phyloP scores from a whole-genome alignment of 23 red algal genomes.

The Cyanidium caldarium region DNA sequence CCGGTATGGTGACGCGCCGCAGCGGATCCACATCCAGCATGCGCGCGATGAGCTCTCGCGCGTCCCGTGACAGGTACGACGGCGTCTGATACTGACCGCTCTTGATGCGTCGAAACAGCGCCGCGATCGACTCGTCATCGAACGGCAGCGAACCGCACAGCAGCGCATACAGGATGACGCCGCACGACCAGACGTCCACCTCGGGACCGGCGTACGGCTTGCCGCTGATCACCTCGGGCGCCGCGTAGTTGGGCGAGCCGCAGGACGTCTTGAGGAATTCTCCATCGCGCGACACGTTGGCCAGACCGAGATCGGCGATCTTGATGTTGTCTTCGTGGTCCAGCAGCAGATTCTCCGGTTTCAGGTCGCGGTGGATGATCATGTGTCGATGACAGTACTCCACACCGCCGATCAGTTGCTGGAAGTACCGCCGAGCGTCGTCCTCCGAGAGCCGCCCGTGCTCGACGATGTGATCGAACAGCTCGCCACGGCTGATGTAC shows the following conservation, averaged over 20 bases:
- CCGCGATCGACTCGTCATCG: slow-evolving; percentile 93
- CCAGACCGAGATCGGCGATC: slow-evolving; percentile 97
- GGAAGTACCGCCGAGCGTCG: slow-evolving; percentile 91
- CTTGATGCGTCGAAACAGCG: slow-evolving; percentile 88
- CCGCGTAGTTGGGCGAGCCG: slow-evolving; percentile 92
- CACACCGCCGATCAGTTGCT: slow-evolving; percentile 91
- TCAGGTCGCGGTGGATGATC: slow-evolving; percentile 92
- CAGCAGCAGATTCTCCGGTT: slow-evolving; percentile 88
- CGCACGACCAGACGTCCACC: slow-evolving; percentile 91
- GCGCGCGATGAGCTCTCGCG: slow-evolving; percentile 64
- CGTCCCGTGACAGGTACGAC: slow-evolving; percentile 55
- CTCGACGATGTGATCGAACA: slow-evolving; percentile 98
- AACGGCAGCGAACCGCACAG: slow-evolving; percentile 93
- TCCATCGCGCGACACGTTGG: slow-evolving; percentile 83
- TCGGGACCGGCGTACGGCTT: slow-evolving; percentile 97
- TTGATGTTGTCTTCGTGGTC: slow-evolving; percentile 85
- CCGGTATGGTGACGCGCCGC: slow-evolving; percentile 69
- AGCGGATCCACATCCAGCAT: slow-evolving; percentile 91
- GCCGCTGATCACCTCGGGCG: slow-evolving; percentile 91
- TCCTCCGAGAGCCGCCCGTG: slow-evolving; percentile 63
- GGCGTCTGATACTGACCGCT: slow-evolving; percentile 80
- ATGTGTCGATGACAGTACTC: slow-evolving; percentile 98
- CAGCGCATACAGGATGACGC: slow-evolving; percentile 88
- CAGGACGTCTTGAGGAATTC: slow-evolving; percentile 85
- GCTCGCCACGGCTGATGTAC: slow-evolving; percentile 70